Evolutionary conservation across 1,139 yeast species (phyloP).

Genomic region (Meyerozyma guilliermondii): DNA sequence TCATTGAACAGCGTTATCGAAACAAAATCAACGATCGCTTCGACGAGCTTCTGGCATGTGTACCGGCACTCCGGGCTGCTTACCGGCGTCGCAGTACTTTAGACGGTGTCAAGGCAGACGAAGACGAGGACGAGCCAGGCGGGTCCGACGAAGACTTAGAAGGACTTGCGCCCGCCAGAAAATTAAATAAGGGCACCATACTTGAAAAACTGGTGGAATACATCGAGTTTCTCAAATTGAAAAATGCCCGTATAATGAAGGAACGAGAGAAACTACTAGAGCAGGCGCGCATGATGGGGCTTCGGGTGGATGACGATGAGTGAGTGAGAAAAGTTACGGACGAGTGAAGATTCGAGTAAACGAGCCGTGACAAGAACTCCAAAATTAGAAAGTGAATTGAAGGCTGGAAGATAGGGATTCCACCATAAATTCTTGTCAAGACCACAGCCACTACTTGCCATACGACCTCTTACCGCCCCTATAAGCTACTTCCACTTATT

Average conservation of each 20-base stretch:
- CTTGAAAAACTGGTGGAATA: constrained; percentile 42
- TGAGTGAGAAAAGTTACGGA: not conserved
- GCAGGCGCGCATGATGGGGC: constrained; percentile 24
- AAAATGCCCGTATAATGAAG: constrained; percentile 29
- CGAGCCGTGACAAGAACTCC: too few relatives aligned
- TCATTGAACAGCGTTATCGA: constrained; percentile 42
- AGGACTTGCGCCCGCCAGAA: constrained; percentile 43
- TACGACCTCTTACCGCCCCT: not conserved
- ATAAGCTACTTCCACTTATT: not conserved
- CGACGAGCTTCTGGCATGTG: constrained; percentile 34
- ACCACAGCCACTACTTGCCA: not conserved
- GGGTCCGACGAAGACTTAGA: constrained; percentile 25
- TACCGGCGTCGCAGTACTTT: constrained; percentile 19
- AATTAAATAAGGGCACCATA: constrained; percentile 42
- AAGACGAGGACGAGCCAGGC: constrained; percentile 9
- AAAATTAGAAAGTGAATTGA: not conserved
- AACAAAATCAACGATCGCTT: constrained; percentile 44
- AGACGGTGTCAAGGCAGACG: constrained; percentile 11
- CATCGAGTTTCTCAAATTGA: constrained; percentile 37
- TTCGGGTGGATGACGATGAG: constrained; percentile 11
- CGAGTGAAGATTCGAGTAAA: too few relatives aligned
- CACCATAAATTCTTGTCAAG: too few relatives aligned
- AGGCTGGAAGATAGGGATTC: too few relatives aligned
- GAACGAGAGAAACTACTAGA: constrained; percentile 30
- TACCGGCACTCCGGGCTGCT: constrained; percentile 35